A percentile compares a stretch with the other conserved stretches of the same genome.
Conservation (phyloP, 352 stramenopile species). For the Pythium phragmitis region DNA sequence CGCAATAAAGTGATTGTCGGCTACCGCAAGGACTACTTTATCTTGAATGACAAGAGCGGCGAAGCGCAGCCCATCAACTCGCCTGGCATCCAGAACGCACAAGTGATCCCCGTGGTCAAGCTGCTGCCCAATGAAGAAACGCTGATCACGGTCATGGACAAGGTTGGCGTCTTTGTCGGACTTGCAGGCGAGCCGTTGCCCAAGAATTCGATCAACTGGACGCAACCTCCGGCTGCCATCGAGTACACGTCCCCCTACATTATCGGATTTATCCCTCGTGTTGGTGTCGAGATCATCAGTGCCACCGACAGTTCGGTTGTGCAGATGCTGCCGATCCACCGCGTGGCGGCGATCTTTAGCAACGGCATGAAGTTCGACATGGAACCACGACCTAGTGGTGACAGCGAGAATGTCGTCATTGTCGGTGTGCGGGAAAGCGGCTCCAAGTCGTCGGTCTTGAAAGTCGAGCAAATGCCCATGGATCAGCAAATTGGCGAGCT, state of each 20-base stretch:
- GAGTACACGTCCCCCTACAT: constrained; percentile 83
- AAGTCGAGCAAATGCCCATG: constrained; percentile 84
- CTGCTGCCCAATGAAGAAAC: constrained; percentile 85
- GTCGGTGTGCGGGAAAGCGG: constrained; percentile 66
- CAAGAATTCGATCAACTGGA: constrained; percentile 85
- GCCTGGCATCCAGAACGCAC: constrained; percentile 60
- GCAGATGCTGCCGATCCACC: constrained; percentile 65
- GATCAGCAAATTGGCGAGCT: constrained; percentile 85
- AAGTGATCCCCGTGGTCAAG: constrained; percentile 73
- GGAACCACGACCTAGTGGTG: constrained; percentile 68
- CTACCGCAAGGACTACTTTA: constrained; percentile 69
- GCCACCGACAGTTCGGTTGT: constrained; percentile 69
- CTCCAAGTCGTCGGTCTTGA: constrained; percentile 75
- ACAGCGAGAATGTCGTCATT: constrained; percentile 79
- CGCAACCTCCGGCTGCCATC: constrained; percentile 63
- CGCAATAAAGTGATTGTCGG: constrained; percentile 86
- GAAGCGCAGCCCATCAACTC: constrained; percentile 73
- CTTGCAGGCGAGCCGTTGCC: constrained; percentile 78
- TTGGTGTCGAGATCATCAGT: constrained; percentile 84
- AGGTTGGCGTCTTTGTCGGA: constrained; percentile 77
- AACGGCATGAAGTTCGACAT: constrained; percentile 93
- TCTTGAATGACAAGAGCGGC: constrained; percentile 84
- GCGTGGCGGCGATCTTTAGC: constrained; percentile 73
- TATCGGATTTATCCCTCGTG: constrained; percentile 67
- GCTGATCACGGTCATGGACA: constrained; percentile 77